These are phyloP conservation scores for Penicillium herquei DNA, from an alignment of 495 filamentous ascomycete genomes.

Conservation along the genomic window DNA sequence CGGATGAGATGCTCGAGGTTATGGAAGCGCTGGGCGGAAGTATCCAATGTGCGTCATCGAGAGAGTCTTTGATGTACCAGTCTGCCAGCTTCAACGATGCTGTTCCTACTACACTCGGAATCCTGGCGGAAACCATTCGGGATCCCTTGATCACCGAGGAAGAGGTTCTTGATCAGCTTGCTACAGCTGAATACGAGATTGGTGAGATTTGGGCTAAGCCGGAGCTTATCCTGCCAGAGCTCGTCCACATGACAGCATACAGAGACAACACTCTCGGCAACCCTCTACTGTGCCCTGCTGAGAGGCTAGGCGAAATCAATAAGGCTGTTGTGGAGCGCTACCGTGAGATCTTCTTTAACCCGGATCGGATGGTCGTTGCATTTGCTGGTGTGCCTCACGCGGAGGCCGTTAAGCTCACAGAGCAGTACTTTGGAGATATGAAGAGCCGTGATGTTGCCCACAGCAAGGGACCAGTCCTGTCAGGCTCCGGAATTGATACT, in stretches of 20 bases:
- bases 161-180: conserved; percentile 81
- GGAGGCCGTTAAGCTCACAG: conserved; percentile 74
- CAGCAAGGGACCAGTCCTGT: conserved; percentile 50
- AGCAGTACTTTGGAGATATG: conserved; percentile 93
- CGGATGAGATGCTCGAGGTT: conserved; percentile 82
- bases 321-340: conserved; percentile 74
- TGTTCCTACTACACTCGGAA: conserved; percentile 74
- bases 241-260: conserved; percentile 93
- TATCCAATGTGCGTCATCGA: conserved; percentile 91
- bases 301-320: conserved; percentile 76
- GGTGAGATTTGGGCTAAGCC: conserved; percentile 97
- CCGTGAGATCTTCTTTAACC: conserved; percentile 77
- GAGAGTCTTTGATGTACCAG: conserved; percentile 98
- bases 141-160: conserved; percentile 87
- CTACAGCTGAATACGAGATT: conserved; percentile 93
- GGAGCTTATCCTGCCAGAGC: conserved; percentile 90
- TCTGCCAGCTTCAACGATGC: conserved; percentile 95
- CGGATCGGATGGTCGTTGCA: conserved; percentile 88
- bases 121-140: conserved; percentile 92
- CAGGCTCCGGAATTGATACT: conserved; percentile 55
- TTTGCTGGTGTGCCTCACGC: conserved; percentile 89
- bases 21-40: conserved; percentile 88
- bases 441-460: conserved; percentile 31
- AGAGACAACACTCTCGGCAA: conserved; percentile 95
- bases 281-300: conserved; percentile 85